Conservation (phyloP, 2,329 filamentous ascomycete genomes). For the Aureobasidium sp. region DNA sequence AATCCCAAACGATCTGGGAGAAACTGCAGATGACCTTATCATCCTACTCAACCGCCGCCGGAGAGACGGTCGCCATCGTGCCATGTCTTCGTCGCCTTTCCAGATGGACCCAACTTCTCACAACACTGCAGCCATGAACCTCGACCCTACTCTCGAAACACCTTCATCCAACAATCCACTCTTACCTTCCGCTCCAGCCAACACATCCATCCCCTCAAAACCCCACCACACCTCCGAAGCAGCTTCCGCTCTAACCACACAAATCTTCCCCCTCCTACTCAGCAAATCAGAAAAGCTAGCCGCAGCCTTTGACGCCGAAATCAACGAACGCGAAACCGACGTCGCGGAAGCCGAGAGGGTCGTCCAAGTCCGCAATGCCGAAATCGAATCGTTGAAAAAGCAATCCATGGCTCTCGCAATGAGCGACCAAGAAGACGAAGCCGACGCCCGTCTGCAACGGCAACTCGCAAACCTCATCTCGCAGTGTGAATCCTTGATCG, state of each 20-base stretch:
- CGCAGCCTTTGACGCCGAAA: slow-evolving; percentile 59
- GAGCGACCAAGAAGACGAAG: slow-evolving; percentile 29
- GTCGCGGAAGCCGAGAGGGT: slow-evolving; percentile 39
- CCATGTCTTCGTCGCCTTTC: slow-evolving; percentile 64
- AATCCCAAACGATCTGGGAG: slow-evolving; percentile 69
- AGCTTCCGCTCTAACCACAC: slow-evolving; percentile 51
- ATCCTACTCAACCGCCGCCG: slow-evolving; percentile 60
- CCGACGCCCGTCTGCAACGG: slow-evolving; percentile 28
- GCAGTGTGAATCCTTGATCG: slow-evolving; percentile 36
- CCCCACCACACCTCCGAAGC: slow-evolving; percentile 34
- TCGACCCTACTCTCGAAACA: background rate
- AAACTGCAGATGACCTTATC: slow-evolving; percentile 79
- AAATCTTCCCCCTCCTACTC: slow-evolving; percentile 50
- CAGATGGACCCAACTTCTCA: slow-evolving; percentile 18
- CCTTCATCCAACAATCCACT: background rate
- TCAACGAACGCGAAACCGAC: slow-evolving; percentile 58
- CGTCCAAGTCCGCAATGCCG: slow-evolving; percentile 53
- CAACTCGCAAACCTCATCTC: slow-evolving; percentile 25
- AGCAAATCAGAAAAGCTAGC: slow-evolving; percentile 35
- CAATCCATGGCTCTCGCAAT: slow-evolving; percentile 46
- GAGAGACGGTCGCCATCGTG: slow-evolving; percentile 43
- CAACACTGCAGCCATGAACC: slow-evolving; percentile 14
- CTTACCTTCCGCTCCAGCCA: slow-evolving; percentile 1
- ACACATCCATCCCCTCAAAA: slow-evolving; percentile 16
- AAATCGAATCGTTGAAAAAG: slow-evolving; percentile 52